A percentile compares a stretch with the other conserved stretches of the same genome.
These are phyloP conservation scores for Apiospora kogelbergensis DNA, from an alignment of 2,329 filamentous ascomycete species.

Conservation along the genomic window DNA sequence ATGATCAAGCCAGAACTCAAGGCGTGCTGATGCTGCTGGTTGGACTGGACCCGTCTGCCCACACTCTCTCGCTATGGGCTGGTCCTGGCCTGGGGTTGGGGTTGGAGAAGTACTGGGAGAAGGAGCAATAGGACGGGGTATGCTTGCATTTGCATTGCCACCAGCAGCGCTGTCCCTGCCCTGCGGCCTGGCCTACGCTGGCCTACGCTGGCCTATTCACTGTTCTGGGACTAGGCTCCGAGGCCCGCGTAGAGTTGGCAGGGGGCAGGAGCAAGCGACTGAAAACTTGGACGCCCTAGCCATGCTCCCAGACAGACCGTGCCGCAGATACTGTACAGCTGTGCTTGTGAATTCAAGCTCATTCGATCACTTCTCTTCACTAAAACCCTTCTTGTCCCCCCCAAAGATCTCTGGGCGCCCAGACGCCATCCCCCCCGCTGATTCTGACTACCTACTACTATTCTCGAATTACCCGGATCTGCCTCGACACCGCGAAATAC, in stretches of 20 bases:
- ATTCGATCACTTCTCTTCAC: constrained; percentile 1
- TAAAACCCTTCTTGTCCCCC: constrained; percentile 5
- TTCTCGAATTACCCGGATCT: not conserved
- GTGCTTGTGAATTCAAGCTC: not conserved
- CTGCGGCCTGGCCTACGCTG: not conserved
- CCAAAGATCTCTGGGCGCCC: constrained; percentile 7
- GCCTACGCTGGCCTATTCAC: not conserved
- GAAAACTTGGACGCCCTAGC: not conserved
- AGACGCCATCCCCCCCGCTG: constrained; percentile 6
- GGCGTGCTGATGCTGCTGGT: not conserved
- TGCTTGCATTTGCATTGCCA: constrained; percentile 1
- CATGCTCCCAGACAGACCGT: constrained; percentile 5
- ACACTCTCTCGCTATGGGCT: not conserved
- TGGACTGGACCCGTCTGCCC: no score
- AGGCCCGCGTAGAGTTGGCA: not conserved
- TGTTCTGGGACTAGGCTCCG: constrained; percentile 5
- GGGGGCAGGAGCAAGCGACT: not conserved
- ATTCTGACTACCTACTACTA: not conserved
- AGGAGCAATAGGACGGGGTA: not conserved
- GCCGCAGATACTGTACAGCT: constrained; percentile 5
- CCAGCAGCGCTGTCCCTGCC: not conserved
- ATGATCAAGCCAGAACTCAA: not conserved
- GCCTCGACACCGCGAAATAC: not conserved
- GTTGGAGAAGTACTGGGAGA: not conserved
- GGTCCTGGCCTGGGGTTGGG: not conserved